Evolutionary conservation across 352 stramenopile genomes (phyloP).

Genomic region (Phytophthora pini): DNA sequence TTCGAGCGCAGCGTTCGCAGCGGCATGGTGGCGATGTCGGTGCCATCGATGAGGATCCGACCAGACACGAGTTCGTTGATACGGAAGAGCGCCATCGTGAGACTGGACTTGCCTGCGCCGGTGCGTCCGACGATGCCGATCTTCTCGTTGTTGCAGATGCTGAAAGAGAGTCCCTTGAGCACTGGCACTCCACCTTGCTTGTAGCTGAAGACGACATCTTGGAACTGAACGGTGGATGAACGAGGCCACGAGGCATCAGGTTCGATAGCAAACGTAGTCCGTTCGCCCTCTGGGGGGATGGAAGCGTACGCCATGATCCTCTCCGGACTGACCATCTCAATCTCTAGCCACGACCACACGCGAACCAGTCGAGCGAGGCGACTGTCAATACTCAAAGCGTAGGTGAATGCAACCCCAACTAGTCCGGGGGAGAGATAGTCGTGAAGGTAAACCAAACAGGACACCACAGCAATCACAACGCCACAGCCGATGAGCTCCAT

Average conservation of each 20-base stretch:
- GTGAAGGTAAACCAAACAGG: constrained; percentile 40
- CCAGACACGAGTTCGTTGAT: constrained; percentile 75
- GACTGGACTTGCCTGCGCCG: constrained; percentile 84
- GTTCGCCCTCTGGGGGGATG: constrained; percentile 32
- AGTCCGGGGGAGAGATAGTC: constrained; percentile 61
- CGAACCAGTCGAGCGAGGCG: constrained; percentile 76
- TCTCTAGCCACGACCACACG: constrained; percentile 54
- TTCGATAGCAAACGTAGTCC: constrained; percentile 17
- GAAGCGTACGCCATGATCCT: constrained; percentile 47
- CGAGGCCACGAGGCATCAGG: too few relatives aligned
- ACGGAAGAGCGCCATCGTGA: constrained; percentile 89
- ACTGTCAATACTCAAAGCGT: constrained; percentile 82
- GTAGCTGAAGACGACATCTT: constrained; percentile 87
- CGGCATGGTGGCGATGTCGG: constrained; percentile 42
- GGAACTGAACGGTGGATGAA: too few relatives aligned
- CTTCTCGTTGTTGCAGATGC: neutral
- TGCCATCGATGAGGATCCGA: constrained; percentile 54
- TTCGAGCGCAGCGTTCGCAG: constrained; percentile 38
- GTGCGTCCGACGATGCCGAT: constrained; percentile 92
- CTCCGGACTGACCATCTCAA: constrained; percentile 66
- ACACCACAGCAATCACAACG: constrained; percentile 52
- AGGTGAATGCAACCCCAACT: constrained; percentile 89
- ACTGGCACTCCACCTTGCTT: constrained; percentile 37
- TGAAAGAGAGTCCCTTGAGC: too few relatives aligned
- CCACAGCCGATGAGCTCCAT: constrained; percentile 59